Evolutionary conservation across 179 eudicot genomes (phyloP).

Genomic region (Corrigiola litoralis): DNA sequence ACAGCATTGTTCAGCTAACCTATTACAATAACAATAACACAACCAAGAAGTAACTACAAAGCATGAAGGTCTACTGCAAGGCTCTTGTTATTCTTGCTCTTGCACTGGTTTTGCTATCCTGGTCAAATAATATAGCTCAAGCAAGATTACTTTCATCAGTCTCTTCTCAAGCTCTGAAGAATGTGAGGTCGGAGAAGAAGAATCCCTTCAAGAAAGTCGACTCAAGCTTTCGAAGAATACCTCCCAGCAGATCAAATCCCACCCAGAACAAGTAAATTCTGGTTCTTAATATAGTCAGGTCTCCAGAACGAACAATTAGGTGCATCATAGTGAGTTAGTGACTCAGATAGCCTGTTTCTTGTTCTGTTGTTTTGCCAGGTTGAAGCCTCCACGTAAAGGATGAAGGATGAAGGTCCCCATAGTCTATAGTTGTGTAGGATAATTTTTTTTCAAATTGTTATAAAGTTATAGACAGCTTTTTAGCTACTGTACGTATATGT

Average conservation of each 20-base stretch:
- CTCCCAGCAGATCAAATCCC: conserved; percentile 53
- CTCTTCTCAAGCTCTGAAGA: conserved; percentile 28
- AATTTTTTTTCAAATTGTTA: not conserved
- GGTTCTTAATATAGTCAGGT: not conserved
- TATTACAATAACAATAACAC: not conserved
- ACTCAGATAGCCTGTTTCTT: conserved; percentile 4
- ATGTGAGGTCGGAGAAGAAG: conserved; percentile 27
- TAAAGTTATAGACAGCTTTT: not conserved
- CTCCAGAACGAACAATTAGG: conserved; percentile 8
- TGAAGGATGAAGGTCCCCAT: not conserved
- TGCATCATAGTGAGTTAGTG: conserved; percentile 8
- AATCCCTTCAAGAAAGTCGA: conserved; percentile 37
- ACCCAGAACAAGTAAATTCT: conserved; percentile 52
- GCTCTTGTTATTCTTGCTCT: conserved; percentile 25
- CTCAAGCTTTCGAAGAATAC: conserved; percentile 47
- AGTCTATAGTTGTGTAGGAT: conserved; percentile 8
- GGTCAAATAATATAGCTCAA: conserved; percentile 18
- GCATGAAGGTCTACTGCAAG: conserved; percentile 30
- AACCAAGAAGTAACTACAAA: too few relatives aligned
- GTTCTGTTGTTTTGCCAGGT: not conserved
- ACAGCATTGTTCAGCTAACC: not conserved
- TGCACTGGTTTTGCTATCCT: conserved; percentile 35
- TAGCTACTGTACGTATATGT: conserved; percentile 14
- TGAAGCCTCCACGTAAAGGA: not conserved
- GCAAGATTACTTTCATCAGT: conserved; percentile 25